Evolutionary conservation across 257 asterid species (phyloP), one percentile per base, ranked within the genome.

Genomic region (Ehretia macrophylla): DNA sequence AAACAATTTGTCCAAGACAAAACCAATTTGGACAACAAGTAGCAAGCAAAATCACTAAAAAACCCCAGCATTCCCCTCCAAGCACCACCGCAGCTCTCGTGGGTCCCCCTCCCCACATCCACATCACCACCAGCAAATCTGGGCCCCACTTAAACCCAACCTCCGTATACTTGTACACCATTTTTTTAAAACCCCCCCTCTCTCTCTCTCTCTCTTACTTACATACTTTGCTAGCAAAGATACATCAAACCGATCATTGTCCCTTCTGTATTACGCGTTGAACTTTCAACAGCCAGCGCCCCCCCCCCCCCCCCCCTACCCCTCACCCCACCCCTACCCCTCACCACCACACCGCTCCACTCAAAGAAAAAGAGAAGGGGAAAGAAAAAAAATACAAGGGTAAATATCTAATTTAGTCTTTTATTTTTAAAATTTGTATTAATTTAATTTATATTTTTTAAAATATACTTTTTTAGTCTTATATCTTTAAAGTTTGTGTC

Each of bases 181-280:
- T 27, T 27, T 27, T 27, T 27, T 27, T 27, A 3, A 1, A 27
- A 1, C 35, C 6, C 6, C 8, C 11, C 47, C 2, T 42, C 8
- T 42, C 11, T 42, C 16, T 42, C 11, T 10, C 47, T 42, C 16
- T 42, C 47, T 42, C 47, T 42, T 10, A 3, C 47, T 42, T 42
- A 42, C 35, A 42, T 42, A 42, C 47, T 27, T 27, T 27, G 35
- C 35, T 27, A 17, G 0, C 12, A 32, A 32, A 39, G 12, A 17
- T 51, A 4, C 68, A 62, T 49, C 59, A 16, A 62, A 62, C 68
- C 63, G 60, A 65, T 60, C 84, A 56, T 60, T 67, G 68, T 70
- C 74, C 64, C 88, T 79, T 81, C 63, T 62, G 72, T 67, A 70
- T 63, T 72, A 75, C 79, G 80, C 70, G 69, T 69, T 78, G 79